Evolutionary conservation across 495 filamentous ascomycete genomes (phyloP).

Genomic region (Podospora australis): DNA sequence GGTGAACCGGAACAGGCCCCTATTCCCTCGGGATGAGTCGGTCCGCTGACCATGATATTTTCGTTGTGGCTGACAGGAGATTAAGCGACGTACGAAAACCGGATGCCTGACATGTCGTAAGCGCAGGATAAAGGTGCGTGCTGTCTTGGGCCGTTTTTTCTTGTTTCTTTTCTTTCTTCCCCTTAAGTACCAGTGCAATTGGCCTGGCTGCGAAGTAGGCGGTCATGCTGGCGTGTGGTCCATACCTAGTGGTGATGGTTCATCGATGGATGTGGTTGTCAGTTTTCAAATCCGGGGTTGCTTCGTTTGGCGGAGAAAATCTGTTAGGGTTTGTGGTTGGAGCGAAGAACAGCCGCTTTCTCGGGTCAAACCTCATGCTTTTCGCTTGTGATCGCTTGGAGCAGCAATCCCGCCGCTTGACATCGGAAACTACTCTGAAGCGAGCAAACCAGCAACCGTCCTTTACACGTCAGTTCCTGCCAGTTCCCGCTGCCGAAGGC

Average conservation of each 20-base stretch:
- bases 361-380: constrained; percentile 12
- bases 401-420: constrained; percentile 12
- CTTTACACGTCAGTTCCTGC: constrained; percentile 2
- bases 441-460: constrained; percentile 21
- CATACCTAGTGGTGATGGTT: not conserved
- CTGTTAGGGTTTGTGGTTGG: constrained; percentile 9
- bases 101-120: constrained; percentile 96
- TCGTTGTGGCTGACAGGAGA: constrained; percentile 53
- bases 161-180: constrained; percentile 2
- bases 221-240: not conserved
- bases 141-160: not conserved
- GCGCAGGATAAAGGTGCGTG: constrained; percentile 92
- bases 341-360: constrained; percentile 3
- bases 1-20: constrained; percentile 7
- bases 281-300: constrained; percentile 1
- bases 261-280: not conserved
- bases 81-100: constrained; percentile 96
- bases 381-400: constrained; percentile 26
- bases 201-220: not conserved
- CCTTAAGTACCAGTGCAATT: not conserved
- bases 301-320: constrained; percentile 6
- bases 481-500: not conserved
- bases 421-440: constrained; percentile 29
- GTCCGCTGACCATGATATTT: constrained; percentile 20
- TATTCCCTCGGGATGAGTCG: constrained; percentile 1